Base-by-base conservation (phyloP, 208 protist species). In the Herpetomonas samuelpessoai region DNA sequence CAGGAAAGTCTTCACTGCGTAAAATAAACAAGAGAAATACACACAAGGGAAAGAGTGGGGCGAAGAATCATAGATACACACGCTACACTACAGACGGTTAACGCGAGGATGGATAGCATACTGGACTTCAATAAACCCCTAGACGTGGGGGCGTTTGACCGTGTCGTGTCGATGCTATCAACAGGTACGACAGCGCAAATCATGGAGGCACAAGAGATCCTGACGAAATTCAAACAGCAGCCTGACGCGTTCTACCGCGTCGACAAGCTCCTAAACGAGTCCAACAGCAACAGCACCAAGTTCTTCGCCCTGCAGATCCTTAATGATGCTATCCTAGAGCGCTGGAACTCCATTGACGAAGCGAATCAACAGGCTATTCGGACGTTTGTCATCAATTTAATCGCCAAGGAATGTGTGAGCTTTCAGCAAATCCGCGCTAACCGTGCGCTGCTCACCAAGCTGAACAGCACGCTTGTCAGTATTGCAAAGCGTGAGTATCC, bases 401-500 rank as follows among this genome's bases (percentile, higher is more conserved):
- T 99, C 62, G 98, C 98, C 25, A 59, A 81, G 21, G 65, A 97
- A 35, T 91, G 84, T 71, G 72, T 57, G 3, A 82, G 65, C 48
- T 81, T 84, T 25, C 67, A 50, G 4, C 65, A 72, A 10, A 79
- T 96, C 27, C 80, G 83, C 27, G 64, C 68, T 49, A 60, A 75
- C 22, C 71, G 80, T 41, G 68, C 83, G n/a, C 67, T 97, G 21
- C 68, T 98, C 19, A 95, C 91, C 2, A 97, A 97, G 59, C 79
- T 96, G 64, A 96, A 97, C 68, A 83, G 73, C 68, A 86, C 86
- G 18, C 72, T 98, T 7, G 89, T 98, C 1, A 81, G 74, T 75
- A 99, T 99, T 51, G 73, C 99, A 3, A 99, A 99, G 79, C 87
- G 99, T 27, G 97, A 99, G 69, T 99, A 98, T 97, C 98, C 98